Evolutionary conservation across 139 green algal species (phyloP).

Genomic region (Volvox africanus): DNA sequence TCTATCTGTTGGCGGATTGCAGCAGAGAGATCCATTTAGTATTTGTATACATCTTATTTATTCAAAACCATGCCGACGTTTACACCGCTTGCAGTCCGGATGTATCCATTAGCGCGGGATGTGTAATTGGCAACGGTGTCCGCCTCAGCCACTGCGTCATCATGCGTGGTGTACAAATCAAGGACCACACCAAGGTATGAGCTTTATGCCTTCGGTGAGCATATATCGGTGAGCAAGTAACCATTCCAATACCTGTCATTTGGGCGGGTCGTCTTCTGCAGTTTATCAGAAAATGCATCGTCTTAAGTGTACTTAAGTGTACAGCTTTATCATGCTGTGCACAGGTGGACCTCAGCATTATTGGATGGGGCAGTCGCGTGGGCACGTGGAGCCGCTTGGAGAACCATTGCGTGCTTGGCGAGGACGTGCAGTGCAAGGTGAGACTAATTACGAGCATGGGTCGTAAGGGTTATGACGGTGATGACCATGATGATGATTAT

Average conservation of each 20-base stretch:
- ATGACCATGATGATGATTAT: too few relatives aligned
- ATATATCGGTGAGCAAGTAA: neutral
- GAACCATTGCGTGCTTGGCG: constrained; percentile 94
- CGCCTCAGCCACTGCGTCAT: constrained; percentile 91
- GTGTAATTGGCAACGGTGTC: constrained; percentile 93
- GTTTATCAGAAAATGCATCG: neutral
- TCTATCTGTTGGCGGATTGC: too few relatives aligned
- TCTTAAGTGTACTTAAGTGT: neutral
- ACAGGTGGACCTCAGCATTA: constrained; percentile 89
- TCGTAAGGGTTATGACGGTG: too few relatives aligned
- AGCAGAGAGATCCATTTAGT: too few relatives aligned
- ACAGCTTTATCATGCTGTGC: constrained; percentile 18
- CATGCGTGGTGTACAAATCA: constrained; percentile 84
- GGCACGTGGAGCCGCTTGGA: constrained; percentile 93
- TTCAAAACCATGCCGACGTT: too few relatives aligned
- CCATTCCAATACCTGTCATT: too few relatives aligned
- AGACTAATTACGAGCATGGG: neutral
- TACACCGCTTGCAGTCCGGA: constrained; percentile 31
- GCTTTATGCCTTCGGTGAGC: neutral
- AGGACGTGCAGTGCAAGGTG: constrained; percentile 90
- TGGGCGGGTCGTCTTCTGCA: neutral
- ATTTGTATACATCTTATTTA: too few relatives aligned
- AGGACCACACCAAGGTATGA: constrained; percentile 70
- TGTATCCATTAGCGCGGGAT: constrained; percentile 90
- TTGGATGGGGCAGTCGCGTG: constrained; percentile 91